Evolutionary conservation across 768 basidiomycete genomes (phyloP).

Genomic region (Tricholoma matsutake): DNA sequence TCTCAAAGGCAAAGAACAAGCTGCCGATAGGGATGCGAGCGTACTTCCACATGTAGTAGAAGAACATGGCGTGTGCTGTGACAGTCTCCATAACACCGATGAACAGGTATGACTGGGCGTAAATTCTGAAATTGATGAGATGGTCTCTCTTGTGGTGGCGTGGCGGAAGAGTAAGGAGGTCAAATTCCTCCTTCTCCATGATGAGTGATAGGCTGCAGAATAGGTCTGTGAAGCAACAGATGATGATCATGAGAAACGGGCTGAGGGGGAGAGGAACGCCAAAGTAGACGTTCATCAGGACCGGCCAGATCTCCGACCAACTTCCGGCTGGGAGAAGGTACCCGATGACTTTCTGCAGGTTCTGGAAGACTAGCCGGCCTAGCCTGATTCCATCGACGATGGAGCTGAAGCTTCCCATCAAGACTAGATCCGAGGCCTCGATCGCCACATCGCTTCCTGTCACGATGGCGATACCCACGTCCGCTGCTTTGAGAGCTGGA

Average conservation of each 20-base stretch:
- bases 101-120: slow-evolving; percentile 15
- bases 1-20: slow-evolving; percentile 39
- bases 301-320: slow-evolving; percentile 56
- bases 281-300: slow-evolving; percentile 51
- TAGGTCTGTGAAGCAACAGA: slow-evolving; percentile 20
- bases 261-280: slow-evolving; percentile 56
- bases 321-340: slow-evolving; percentile 46
- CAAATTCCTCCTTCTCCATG: slow-evolving; percentile 19
- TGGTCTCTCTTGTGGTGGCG: slow-evolving; percentile 18
- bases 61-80: slow-evolving; percentile 23
- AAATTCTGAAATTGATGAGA: slow-evolving; percentile 19
- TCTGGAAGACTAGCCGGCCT: slow-evolving; percentile 56
- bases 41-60: slow-evolving; percentile 37
- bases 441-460: slow-evolving; percentile 42
- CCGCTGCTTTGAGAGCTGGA: slow-evolving; percentile 47
- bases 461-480: slow-evolving; percentile 56
- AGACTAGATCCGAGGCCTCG: slow-evolving; percentile 47
- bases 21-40: slow-evolving; percentile 33
- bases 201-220: slow-evolving; percentile 12
- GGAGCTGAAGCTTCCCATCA: slow-evolving; percentile 57
- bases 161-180: slow-evolving; percentile 16
- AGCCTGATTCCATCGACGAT: slow-evolving; percentile 56
- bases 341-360: slow-evolving; percentile 46
- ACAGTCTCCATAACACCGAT: slow-evolving; percentile 17
- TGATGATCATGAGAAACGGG: slow-evolving; percentile 27